Conservation (phyloP, 306 rosid genomes). For the Betula pendula region DNA sequence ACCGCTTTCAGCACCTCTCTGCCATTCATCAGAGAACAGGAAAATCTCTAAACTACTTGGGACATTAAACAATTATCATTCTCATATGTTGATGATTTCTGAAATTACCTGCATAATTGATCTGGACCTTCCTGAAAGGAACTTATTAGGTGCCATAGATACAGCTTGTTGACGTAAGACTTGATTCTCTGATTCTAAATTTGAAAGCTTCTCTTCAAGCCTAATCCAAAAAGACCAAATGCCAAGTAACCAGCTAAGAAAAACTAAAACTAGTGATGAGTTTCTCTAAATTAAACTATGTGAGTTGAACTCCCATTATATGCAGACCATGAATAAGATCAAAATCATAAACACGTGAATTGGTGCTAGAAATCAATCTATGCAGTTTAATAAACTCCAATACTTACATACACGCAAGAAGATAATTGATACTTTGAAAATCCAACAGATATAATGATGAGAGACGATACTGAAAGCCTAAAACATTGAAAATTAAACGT, state of each 20-base stretch:
- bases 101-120: conserved; percentile 71
- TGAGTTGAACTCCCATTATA: neutral
- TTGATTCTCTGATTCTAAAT: conserved; percentile 83
- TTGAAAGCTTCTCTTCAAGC: conserved; percentile 83
- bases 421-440: neutral
- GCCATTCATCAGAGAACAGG: conserved; percentile 38
- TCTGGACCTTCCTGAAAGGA: conserved; percentile 78
- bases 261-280: conserved; percentile 18
- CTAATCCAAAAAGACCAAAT: conserved; percentile 48
- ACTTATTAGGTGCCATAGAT: conserved; percentile 86
- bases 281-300: neutral
- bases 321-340: neutral
- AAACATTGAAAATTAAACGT: neutral
- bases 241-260: conserved; percentile 29
- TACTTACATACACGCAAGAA: neutral
- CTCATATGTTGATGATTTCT: conserved; percentile 14
- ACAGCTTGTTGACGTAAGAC: conserved; percentile 91
- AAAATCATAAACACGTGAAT: neutral
- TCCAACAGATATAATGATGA: neutral
- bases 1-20: conserved; percentile 76
- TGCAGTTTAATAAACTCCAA: neutral
- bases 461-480: neutral
- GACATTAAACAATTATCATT: conserved; percentile 16
- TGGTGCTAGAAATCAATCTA: neutral
- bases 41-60: conserved; percentile 22